Conservation (phyloP, 2,329 filamentous ascomycete species). For the Sclerotinia subarctica region DNA sequence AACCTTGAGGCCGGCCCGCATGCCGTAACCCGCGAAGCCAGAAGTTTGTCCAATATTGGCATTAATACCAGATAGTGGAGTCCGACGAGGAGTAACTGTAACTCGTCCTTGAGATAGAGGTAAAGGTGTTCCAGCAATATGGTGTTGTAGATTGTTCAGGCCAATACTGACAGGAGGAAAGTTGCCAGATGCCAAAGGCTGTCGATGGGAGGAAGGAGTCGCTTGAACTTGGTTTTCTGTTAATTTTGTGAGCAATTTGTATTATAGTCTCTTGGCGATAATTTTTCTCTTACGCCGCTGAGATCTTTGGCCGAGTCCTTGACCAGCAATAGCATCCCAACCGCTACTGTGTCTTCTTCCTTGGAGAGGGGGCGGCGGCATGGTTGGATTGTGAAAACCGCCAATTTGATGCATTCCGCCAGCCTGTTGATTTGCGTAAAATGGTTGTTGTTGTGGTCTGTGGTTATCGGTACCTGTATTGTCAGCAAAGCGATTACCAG, state of each 20-base stretch:
- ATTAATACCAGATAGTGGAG: conserved; percentile 29
- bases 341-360: conserved; percentile 20
- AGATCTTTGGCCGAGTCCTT: conserved; percentile 21
- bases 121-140: conserved; percentile 27
- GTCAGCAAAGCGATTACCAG: conserved; percentile 32
- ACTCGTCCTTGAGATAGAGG: conserved; percentile 23
- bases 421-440: conserved; percentile 26
- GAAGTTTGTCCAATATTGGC: conserved; percentile 24
- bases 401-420: conserved; percentile 1
- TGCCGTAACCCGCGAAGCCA: conserved; percentile 37
- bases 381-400: conserved; percentile 16
- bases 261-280: background rate
- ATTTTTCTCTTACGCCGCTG: conserved; percentile 23
- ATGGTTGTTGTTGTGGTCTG: conserved; percentile 19
- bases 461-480: conserved; percentile 27
- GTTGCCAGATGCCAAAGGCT: conserved; percentile 28
- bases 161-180: conserved; percentile 24
- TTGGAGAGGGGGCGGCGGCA: conserved; percentile 22
- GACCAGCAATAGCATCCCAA: conserved; percentile 32
- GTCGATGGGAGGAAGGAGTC: conserved; percentile 38
- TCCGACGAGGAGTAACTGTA: conserved; percentile 27
- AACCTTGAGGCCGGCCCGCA: conserved; percentile 40
- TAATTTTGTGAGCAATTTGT: background rate
- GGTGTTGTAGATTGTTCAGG: conserved; percentile 26
- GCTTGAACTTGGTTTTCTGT: conserved; percentile 31